Percentiles rank a stretch among this genome's conserved stretches.
Evolutionary conservation across 2,329 filamentous ascomycete genomes (phyloP).

Genomic region (Sporothrix sp.): DNA sequence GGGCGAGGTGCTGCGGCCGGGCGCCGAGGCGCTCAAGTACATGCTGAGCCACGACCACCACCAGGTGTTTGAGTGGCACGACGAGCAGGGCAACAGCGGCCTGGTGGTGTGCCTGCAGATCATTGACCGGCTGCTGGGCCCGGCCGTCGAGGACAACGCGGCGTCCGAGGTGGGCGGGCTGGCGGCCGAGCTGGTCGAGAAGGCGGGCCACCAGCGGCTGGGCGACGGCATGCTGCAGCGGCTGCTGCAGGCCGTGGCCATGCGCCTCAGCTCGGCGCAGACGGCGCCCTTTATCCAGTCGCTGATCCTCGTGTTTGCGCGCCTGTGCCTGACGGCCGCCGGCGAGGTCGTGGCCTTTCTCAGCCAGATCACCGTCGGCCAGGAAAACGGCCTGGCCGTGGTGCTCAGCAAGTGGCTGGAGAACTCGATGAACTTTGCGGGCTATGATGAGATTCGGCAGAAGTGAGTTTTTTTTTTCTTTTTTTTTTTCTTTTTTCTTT

Average conservation of each 20-base stretch:
- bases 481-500: slow-evolving; percentile 14
- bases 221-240: slow-evolving; percentile 76
- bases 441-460: slow-evolving; percentile 93
- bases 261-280: slow-evolving; percentile 69
- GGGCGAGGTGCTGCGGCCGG: slow-evolving; percentile 77
- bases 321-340: slow-evolving; percentile 74
- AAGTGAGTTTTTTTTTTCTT: too few relatives aligned
- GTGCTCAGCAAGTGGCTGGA: slow-evolving; percentile 94
- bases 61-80: slow-evolving; percentile 80
- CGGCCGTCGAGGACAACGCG: slow-evolving; percentile 79
- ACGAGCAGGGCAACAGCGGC: slow-evolving; percentile 69
- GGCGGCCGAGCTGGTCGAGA: slow-evolving; percentile 89
- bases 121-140: slow-evolving; percentile 79
- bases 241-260: slow-evolving; percentile 79
- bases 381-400: slow-evolving; percentile 73
- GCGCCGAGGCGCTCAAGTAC: slow-evolving; percentile 77
- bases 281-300: slow-evolving; percentile 91
- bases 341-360: slow-evolving; percentile 89
- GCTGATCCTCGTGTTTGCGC: slow-evolving; percentile 87
- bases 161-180: slow-evolving; percentile 94
- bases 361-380: slow-evolving; percentile 69
- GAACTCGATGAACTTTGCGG: slow-evolving; percentile 94
- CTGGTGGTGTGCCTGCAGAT: slow-evolving; percentile 84
- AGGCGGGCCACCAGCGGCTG: slow-evolving; percentile 81
- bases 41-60: slow-evolving; percentile 83